A percentile compares a stretch with the other conserved stretches of the same genome.
phyloP scores from a whole-genome alignment of 2,329 filamentous ascomycete species.

The Pseudogymnoascus sp. region DNA sequence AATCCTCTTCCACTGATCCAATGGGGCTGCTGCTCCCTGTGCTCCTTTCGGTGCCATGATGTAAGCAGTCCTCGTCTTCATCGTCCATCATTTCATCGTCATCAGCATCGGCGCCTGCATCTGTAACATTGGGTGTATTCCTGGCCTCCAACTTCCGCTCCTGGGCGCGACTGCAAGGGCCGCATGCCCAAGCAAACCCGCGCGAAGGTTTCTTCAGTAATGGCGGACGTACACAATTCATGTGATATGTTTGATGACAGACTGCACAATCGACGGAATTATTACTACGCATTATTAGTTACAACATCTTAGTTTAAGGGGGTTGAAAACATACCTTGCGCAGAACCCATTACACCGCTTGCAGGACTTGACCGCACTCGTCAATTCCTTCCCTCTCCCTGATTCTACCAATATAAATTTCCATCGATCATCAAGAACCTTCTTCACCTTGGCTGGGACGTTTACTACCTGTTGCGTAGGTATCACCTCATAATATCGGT shows the following conservation, averaged over 20 bases:
- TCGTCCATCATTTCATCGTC: conserved; percentile 58
- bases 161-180: conserved; percentile 89
- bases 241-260: conserved; percentile 92
- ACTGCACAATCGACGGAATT: conserved; percentile 97
- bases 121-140: conserved; percentile 69
- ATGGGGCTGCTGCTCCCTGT: conserved; percentile 59
- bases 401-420: conserved; percentile 93
- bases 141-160: conserved; percentile 86
- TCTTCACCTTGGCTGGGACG: conserved; percentile 89
- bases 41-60: conserved; percentile 40
- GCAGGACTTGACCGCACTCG: conserved; percentile 90
- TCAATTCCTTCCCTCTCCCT: conserved; percentile 88
- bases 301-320: not conserved
- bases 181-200: conserved; percentile 97
- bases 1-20: conserved; percentile 47
- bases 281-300: conserved; percentile 44
- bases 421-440: conserved; percentile 92
- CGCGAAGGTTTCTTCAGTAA: conserved; percentile 92
- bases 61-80: conserved; percentile 59
- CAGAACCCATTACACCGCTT: conserved; percentile 88
- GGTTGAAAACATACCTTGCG: conserved; percentile 59
- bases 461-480: conserved; percentile 90
- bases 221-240: conserved; percentile 92
- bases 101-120: conserved; percentile 55
- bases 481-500: conserved; percentile 95